Evolutionary conservation across 371 early-diverging fungal genomes (phyloP).

Genomic region (Sporodiniella umbellata): DNA sequence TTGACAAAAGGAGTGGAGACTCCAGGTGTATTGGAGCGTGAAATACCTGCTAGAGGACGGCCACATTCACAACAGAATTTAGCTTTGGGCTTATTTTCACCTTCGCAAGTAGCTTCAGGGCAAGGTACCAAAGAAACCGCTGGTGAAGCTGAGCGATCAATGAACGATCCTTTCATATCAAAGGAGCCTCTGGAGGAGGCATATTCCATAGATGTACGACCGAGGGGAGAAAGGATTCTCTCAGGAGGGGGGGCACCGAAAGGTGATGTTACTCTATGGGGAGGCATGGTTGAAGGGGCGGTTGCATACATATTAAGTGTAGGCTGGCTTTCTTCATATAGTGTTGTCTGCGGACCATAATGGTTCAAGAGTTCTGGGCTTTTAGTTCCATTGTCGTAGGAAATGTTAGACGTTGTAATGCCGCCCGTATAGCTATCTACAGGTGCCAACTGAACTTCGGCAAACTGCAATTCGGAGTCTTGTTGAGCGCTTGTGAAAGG

Average conservation of each 20-base stretch:
- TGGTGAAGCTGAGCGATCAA: slow-evolving; percentile 18
- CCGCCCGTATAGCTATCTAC: neutral
- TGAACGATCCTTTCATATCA: neutral
- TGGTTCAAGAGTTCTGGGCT: neutral
- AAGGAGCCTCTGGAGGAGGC: neutral
- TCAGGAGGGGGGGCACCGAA: neutral
- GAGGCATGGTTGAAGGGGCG: neutral
- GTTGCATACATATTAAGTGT: neutral
- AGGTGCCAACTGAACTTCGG: neutral
- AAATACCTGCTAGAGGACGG: slow-evolving; percentile 47
- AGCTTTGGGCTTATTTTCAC: slow-evolving; percentile 62
- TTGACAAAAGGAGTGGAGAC: slow-evolving; percentile 2
- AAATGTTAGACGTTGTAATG: neutral
- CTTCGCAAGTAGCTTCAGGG: slow-evolving; percentile 57
- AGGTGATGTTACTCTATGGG: neutral
- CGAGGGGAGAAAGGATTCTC: neutral
- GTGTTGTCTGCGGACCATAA: neutral
- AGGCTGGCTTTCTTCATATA: neutral
- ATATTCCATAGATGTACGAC: neutral
- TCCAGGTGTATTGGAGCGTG: slow-evolving; percentile 41
- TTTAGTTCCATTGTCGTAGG: too few relatives aligned
- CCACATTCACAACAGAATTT: slow-evolving; percentile 79
- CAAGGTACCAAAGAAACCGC: slow-evolving; percentile 24
- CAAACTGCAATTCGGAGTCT: neutral
- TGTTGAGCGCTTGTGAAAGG: neutral